phyloP scores from a whole-genome alignment of 352 stramenopile genomes.

The Globisporangium sylvaticum region DNA sequence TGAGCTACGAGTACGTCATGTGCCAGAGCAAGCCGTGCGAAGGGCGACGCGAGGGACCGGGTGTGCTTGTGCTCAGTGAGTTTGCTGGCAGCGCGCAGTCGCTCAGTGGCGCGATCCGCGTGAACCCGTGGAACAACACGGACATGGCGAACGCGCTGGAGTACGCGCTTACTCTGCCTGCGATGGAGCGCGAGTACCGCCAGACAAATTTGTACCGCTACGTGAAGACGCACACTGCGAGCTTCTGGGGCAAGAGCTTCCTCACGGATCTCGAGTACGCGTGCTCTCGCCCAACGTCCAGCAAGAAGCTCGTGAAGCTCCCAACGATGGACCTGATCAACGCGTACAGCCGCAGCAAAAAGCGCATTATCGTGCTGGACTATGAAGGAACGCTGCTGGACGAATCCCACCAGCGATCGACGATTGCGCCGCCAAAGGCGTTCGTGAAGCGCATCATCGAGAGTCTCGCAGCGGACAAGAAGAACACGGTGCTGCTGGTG shows the following conservation, averaged over 20 bases:
- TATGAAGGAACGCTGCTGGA: slow-evolving; percentile 76
- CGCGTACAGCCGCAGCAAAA: slow-evolving; percentile 62
- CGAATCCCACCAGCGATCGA: slow-evolving; percentile 10
- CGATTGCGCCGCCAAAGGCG: slow-evolving; percentile 50
- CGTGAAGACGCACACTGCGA: slow-evolving; percentile 80
- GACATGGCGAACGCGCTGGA: slow-evolving; percentile 78
- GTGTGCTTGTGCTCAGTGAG: slow-evolving; percentile 85
- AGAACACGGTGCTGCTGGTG: slow-evolving; percentile 76
- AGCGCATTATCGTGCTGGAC: slow-evolving; percentile 85
- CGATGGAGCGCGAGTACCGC: slow-evolving; percentile 77
- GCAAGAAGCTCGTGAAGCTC: slow-evolving; percentile 40
- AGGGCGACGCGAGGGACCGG: slow-evolving; percentile 44
- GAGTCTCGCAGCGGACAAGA: slow-evolving; percentile 36
- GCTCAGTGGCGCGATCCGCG: slow-evolving; percentile 78
- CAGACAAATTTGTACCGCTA: slow-evolving; percentile 89
- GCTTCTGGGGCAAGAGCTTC: slow-evolving; percentile 79
- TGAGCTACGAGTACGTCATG: slow-evolving; percentile 87
- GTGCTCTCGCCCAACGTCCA: slow-evolving; percentile 37
- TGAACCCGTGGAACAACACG: slow-evolving; percentile 89
- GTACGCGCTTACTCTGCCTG: slow-evolving; percentile 77
- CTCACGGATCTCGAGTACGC: slow-evolving; percentile 59
- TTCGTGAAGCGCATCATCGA: slow-evolving; percentile 36
- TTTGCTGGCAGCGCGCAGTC: slow-evolving; percentile 88
- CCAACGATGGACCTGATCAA: slow-evolving; percentile 53
- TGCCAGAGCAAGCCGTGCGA: slow-evolving; percentile 59